Evolutionary conservation across 2,329 filamentous ascomycete species (phyloP), one percentile per base, ranked within the genome.

Genomic region (Arthrobotrys conoides): DNA sequence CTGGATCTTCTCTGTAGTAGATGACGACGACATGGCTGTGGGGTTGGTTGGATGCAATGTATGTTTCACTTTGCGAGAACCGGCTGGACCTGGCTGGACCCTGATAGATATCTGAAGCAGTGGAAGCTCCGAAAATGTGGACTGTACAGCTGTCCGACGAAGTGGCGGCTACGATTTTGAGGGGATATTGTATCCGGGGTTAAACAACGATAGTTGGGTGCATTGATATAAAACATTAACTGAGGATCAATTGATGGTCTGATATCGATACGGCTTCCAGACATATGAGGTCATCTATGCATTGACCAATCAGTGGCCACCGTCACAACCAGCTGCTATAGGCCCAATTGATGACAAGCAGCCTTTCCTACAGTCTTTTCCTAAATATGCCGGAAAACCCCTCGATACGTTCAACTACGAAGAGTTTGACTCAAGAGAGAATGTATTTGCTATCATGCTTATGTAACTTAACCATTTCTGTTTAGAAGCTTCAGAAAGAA

Each of bases 1-100:
- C 86, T 92, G 86, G 24, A 36, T 59, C 38, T 78, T 78, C 18
- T 72, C 63, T 33, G 46, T 41, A 5, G 55, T 55, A 41, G 57
- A 59, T 49, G 55, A 49, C 46, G 63, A 49, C 46, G 75, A 71
- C 75, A 78, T 76, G 18, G 30, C 51, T 70, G 27, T 46, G 53
- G 55, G 53, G 18, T 38, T 46, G 38, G 38, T 41, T 67, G 20
- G 51, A 46, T 68, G 51, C 57, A 63, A 51, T 53, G 44, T 51
- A 53, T 67, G 61, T 67, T 67, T 71, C 67, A 68, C 57, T 61
- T 61, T 16, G 33, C 20, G 57, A 61, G 44, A 46, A 46, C 44
- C 4, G 44, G 44, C 44, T 20, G 36, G 57, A 41, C 44, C 24
- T 51, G 61, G 61, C 61, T 65, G 61, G 61, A 65, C 41, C 41